Percentiles rank a stretch among this genome's conserved stretches.
Conservation (phyloP, 2,329 filamentous ascomycete genomes). For the Mycosphaerella sp. region DNA sequence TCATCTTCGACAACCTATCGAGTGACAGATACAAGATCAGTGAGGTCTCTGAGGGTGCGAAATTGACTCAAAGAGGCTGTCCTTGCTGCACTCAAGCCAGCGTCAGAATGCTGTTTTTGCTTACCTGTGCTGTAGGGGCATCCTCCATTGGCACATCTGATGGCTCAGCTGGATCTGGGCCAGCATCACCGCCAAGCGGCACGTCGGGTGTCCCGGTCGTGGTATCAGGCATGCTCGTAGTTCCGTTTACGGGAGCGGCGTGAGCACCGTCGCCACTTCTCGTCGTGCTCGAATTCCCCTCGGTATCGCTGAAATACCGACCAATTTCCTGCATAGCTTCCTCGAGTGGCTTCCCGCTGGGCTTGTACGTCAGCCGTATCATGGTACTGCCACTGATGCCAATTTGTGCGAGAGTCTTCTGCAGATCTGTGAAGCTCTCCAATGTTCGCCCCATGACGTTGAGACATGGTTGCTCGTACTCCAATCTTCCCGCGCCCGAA, state of each 20-base stretch:
- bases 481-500: slow-evolving; percentile 63
- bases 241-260: slow-evolving; percentile 16
- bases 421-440: slow-evolving; percentile 69
- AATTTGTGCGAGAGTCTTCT: slow-evolving; percentile 81
- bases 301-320: slow-evolving; percentile 58
- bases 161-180: slow-evolving; percentile 26
- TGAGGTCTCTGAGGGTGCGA: too few relatives aligned
- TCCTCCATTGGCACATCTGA: slow-evolving; percentile 24
- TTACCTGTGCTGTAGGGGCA: slow-evolving; percentile 17
- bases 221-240: slow-evolving; percentile 24
- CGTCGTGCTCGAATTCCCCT: slow-evolving; percentile 24
- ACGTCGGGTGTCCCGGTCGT: slow-evolving; percentile 22
- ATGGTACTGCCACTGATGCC: slow-evolving; percentile 82
- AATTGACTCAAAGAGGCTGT: too few relatives aligned
- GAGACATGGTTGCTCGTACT: slow-evolving; percentile 80
- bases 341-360: slow-evolving; percentile 70
- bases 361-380: slow-evolving; percentile 69
- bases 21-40: too few relatives aligned
- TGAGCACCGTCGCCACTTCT: slow-evolving; percentile 25
- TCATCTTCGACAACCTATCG: slow-evolving; percentile 20
- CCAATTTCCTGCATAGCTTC: slow-evolving; percentile 79
- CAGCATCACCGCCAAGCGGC: slow-evolving; percentile 21
- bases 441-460: slow-evolving; percentile 71
- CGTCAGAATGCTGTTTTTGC: too few relatives aligned
- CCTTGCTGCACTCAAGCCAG: too few relatives aligned